Evolutionary conservation across 2,329 filamentous ascomycete species (phyloP).

Genomic region (Trichophyton simii): DNA sequence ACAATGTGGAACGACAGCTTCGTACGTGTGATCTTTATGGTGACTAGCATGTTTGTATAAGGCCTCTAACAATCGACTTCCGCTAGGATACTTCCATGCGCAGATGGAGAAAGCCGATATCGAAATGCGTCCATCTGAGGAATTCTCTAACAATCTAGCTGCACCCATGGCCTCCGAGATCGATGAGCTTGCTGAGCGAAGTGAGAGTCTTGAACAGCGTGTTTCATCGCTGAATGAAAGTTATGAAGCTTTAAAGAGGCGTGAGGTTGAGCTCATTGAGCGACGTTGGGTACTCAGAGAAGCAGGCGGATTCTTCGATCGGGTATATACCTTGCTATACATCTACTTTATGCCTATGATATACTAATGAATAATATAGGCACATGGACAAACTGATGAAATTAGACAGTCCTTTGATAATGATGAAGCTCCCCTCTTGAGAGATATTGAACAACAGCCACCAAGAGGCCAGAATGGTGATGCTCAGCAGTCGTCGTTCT

Average conservation of each 20-base stretch:
- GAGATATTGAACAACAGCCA: conserved; percentile 77
- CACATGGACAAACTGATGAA: conserved; percentile 91
- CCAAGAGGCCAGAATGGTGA: conserved; percentile 48
- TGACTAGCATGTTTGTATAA: too few relatives aligned
- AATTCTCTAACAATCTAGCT: conserved; percentile 76
- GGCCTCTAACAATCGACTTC: neutral
- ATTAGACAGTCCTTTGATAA: conserved; percentile 78
- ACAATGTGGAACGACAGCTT: conserved; percentile 96
- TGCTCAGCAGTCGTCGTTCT: conserved; percentile 68
- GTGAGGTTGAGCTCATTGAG: conserved; percentile 90
- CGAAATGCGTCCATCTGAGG: conserved; percentile 74
- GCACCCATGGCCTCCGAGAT: conserved; percentile 89
- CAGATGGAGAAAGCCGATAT: conserved; percentile 94
- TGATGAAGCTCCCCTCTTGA: conserved; percentile 84
- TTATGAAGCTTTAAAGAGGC: conserved; percentile 96
- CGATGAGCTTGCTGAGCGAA: conserved; percentile 84
- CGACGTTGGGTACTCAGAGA: conserved; percentile 97
- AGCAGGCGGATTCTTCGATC: conserved; percentile 93
- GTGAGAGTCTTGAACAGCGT: conserved; percentile 82
- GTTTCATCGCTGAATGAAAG: conserved; percentile 89
- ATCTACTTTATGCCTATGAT: too few relatives aligned
- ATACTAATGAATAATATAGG: conserved; percentile 30
- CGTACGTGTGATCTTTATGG: conserved; percentile 48
- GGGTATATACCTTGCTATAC: conserved; percentile 30
- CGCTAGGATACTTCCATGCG: conserved; percentile 71